These are phyloP conservation scores for Globisporangium barbulae DNA, from an alignment of 352 stramenopile genomes.

Conservation along the genomic window DNA sequence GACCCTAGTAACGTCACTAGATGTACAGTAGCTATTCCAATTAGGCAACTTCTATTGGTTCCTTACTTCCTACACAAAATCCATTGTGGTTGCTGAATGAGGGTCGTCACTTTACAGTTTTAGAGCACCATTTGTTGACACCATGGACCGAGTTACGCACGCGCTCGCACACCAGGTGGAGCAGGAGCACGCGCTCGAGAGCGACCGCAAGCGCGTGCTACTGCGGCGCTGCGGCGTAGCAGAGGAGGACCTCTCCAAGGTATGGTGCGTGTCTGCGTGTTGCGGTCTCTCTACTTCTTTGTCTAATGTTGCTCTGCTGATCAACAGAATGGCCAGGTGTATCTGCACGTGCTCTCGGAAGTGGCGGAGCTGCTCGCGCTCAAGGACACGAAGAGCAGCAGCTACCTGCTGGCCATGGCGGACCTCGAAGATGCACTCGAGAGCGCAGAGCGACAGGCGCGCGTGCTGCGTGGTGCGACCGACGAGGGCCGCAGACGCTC, in stretches of 20 bases:
- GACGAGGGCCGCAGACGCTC: conserved; percentile 15
- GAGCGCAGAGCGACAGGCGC: conserved; percentile 7
- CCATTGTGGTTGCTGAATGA: too few relatives aligned
- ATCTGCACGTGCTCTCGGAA: conserved; percentile 48
- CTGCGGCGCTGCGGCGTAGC: conserved; percentile 26
- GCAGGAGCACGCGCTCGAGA: conserved; percentile 34
- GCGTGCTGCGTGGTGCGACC: conserved; percentile 8
- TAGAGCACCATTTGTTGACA: too few relatives aligned
- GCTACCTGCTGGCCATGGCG: conserved; percentile 29
- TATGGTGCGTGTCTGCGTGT: conserved; percentile 7
- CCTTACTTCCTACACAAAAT: too few relatives aligned
- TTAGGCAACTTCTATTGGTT: too few relatives aligned
- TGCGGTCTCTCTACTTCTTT: background rate
- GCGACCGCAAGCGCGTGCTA: conserved; percentile 28
- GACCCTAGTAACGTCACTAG: too few relatives aligned
- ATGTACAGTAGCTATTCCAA: too few relatives aligned
- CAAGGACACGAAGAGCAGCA: conserved; percentile 34
- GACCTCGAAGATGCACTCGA: conserved; percentile 28
- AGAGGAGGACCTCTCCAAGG: conserved; percentile 48
- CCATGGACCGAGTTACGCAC: conserved; percentile 14
- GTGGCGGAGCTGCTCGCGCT: conserved; percentile 34
- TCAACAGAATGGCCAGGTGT: conserved; percentile 41
- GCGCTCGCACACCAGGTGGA: conserved; percentile 20
- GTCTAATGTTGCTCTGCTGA: background rate
- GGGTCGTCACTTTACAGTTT: too few relatives aligned